Base-by-base conservation (phyloP, 768 basidiomycete species). In the Cyathus striatus region DNA sequence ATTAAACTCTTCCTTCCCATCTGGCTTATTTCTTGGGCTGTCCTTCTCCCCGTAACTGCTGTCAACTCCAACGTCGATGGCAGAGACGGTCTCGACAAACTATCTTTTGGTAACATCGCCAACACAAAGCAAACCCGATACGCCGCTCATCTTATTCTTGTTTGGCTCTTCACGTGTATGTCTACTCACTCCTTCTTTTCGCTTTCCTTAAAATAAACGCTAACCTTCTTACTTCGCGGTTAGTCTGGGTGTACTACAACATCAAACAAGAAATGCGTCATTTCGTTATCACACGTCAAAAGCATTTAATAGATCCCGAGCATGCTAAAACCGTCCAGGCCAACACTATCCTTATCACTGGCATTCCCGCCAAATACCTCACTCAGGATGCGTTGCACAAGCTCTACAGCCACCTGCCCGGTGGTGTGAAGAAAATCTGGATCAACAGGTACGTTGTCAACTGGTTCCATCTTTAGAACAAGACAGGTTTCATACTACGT, bases 361-460 rank as follows among this genome's bases (percentile, higher is more conserved):
- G 93, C 33, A 84, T 98, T 4, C 92, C 93, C 5, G 65, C 71
- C 23, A 76, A 78, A 38, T 92, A 83, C 55, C 76, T 97, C 41
- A 81, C 82, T 27, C 83, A 85, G 50, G 62, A 70, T 5, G 81
- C 80, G 3, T 70, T 96, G 22, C 65, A 60, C 33, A 69, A 77
- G 38, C 63, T 95, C 9, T 95, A 90, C 62, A 75, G 77, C n/a
- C 75, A 78, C 44, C 73, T 97, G 2, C 95, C 96, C 0, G 94
- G 94, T 7, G 94, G 94, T 13, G 86, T 94, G 6, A 83, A 82
- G 57, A 79, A 81, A 49, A 81, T 99, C 26, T 99, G 95, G 93
- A 73, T 98, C 27, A 95, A 93, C 60, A 75, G 88, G 82, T 83
- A 44, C 32, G 75, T 42, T 2, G 17, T 14, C n/a, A 39, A 39